phyloP scores from a whole-genome alignment of 2,329 filamentous ascomycete species.

The Esteya vermicola region DNA sequence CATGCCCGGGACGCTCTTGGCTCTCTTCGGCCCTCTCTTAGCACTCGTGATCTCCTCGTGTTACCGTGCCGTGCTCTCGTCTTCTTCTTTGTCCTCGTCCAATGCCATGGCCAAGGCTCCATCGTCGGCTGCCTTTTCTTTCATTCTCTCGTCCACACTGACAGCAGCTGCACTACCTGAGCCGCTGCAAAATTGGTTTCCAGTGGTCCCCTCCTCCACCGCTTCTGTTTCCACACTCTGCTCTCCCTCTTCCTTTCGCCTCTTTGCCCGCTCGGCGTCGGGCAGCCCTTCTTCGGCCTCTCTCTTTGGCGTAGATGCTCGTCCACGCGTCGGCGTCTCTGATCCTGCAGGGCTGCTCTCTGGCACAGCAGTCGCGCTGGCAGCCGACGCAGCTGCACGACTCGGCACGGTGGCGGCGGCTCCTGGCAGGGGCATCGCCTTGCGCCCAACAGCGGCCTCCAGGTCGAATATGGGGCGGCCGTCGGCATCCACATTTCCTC shows the following conservation, averaged over 20 bases:
- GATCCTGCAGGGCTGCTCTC: neutral
- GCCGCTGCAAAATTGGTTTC: neutral
- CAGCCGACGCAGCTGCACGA: constrained; percentile 13
- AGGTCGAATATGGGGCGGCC: constrained; percentile 36
- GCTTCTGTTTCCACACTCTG: neutral
- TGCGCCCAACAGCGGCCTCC: constrained; percentile 46
- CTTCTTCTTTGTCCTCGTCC: neutral
- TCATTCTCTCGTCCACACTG: too few relatives aligned
- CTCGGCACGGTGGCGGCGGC: neutral
- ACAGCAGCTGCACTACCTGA: neutral
- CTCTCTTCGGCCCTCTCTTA: too few relatives aligned
- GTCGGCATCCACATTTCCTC: constrained; percentile 19
- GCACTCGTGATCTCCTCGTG: too few relatives aligned
- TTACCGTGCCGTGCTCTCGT: too few relatives aligned
- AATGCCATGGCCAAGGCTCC: neutral
- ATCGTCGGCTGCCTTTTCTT: neutral
- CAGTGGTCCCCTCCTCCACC: neutral
- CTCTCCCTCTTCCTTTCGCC: constrained; percentile 24
- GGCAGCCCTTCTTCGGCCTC: constrained; percentile 33
- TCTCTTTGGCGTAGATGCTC: constrained; percentile 29
- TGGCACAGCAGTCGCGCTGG: constrained; percentile 12
- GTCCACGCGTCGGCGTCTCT: neutral
- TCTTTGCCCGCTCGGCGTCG: constrained; percentile 26
- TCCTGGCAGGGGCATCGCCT: constrained; percentile 13
- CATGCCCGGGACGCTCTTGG: too few relatives aligned